Evolutionary conservation across 495 filamentous ascomycete genomes (phyloP).

Genomic region (Cetradonia linearis): DNA sequence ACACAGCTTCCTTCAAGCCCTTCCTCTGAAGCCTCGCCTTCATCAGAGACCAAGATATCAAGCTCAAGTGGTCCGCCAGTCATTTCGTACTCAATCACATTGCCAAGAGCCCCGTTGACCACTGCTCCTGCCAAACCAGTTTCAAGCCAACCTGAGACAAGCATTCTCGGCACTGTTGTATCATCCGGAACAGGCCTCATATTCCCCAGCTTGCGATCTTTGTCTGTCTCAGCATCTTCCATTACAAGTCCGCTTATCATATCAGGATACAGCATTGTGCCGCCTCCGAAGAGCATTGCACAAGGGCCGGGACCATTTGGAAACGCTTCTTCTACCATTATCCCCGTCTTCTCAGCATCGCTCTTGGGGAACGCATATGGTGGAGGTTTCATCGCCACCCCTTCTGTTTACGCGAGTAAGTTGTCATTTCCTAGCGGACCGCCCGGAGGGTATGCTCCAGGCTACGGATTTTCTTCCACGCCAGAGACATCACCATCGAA

Average conservation of each 20-base stretch:
- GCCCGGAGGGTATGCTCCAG: conserved; percentile 21
- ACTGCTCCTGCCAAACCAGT: not conserved
- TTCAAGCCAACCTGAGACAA: conserved; percentile 7
- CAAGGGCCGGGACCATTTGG: conserved; percentile 7
- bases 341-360: conserved; percentile 22
- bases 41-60: not conserved
- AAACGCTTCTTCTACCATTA: conserved; percentile 18
- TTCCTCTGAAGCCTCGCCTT: not conserved
- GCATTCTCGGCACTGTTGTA: not conserved
- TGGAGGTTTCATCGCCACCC: conserved; percentile 24
- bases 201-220: conserved; percentile 11
- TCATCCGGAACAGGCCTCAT: not conserved
- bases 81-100: not conserved
- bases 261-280: conserved; percentile 18
- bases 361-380: conserved; percentile 27
- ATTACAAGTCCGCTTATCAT: conserved; percentile 1
- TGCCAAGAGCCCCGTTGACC: not conserved
- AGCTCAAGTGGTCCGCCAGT: not conserved
- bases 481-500: conserved; percentile 8
- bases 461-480: conserved; percentile 21
- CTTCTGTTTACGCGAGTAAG: conserved; percentile 22
- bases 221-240: not conserved
- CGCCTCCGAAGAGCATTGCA: conserved; percentile 13
- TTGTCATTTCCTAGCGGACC: conserved; percentile 13
- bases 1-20: not conserved